Base-by-base conservation (phyloP, 306 rosid species). In the Fragaria nilgerrensis region DNA sequence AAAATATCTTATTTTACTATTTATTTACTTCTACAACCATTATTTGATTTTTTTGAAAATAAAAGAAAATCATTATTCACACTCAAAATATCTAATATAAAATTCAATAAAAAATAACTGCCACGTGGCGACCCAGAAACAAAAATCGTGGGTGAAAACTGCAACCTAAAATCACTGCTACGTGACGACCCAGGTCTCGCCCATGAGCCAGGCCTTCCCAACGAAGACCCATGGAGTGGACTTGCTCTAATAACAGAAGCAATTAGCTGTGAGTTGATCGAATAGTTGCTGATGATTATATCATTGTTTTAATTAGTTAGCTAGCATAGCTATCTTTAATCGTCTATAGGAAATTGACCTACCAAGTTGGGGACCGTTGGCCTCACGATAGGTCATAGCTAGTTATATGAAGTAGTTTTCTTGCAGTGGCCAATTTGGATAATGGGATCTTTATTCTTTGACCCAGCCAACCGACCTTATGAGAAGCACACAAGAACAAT, bases 401-500 rank as follows among this genome's bases (percentile, higher is more conserved):
- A 71, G 23, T 32, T 22, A 1, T 17, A 52, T 17, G 56, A 20
- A 16, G 49, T 48, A 62, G 48, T 53, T 76, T 62, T 53, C 56
- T 53, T n/a, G 50, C 70, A 43, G 20, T 71, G 44, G 78, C 82
- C 64, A 73, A 16, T 2, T 74, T 36, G 81, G 77, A 48, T 45
- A 5, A 23, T 43, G 77, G 69, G 12, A 16, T 25, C 23, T 61
- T 25, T 36, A 61, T 61, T 61, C 70, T 75, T 75, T 72, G 68
- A 67, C 65, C 52, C 17, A 72, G 4, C 73, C 55, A 25, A 73
- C 78, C 82, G 76, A 11, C 82, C 79, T 41, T 8, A 7, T 5
- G 41, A 37, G 73, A 53, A 20, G 19, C 37, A 34, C 47, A 41
- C 50, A 43, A 64, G 69, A 34, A 64, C 69, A 64, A 32, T 29